phyloP scores from a whole-genome alignment of 2,329 filamentous ascomycete species.

The Trichoderma arundinaceum region DNA sequence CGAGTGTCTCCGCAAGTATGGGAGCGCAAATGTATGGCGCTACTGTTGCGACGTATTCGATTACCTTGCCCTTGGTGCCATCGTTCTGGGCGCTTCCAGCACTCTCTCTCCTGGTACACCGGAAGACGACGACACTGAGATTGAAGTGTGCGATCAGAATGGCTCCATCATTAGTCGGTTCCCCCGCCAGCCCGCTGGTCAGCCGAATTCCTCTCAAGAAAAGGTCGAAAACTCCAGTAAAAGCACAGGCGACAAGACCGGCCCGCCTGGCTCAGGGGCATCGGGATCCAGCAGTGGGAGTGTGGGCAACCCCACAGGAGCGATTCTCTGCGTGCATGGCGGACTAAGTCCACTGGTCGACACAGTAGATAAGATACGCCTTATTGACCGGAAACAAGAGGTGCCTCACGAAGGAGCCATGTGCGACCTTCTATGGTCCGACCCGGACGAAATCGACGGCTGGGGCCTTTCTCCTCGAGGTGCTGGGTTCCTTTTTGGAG shows the following conservation, averaged over 20 bases:
- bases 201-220: constrained; percentile 32
- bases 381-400: constrained; percentile 96
- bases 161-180: constrained; percentile 79
- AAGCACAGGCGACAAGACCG: constrained; percentile 52
- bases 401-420: constrained; percentile 98
- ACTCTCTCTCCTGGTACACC: constrained; percentile 59
- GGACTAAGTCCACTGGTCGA: constrained; percentile 91
- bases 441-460: constrained; percentile 96
- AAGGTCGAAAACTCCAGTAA: constrained; percentile 39
- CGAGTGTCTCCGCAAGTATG: constrained; percentile 94
- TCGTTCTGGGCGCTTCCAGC: constrained; percentile 86
- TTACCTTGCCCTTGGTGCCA: constrained; percentile 87
- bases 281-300: constrained; percentile 69
- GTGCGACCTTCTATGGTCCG: constrained; percentile 98
- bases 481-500: constrained; percentile 93
- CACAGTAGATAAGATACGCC: constrained; percentile 90
- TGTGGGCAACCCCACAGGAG: constrained; percentile 74
- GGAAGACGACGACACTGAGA: constrained; percentile 78
- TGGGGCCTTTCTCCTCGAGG: constrained; percentile 95
- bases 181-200: constrained; percentile 53
- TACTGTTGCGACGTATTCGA: constrained; percentile 99
- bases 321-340: constrained; percentile 94
- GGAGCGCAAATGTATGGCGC: constrained; percentile 94
- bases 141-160: constrained; percentile 87
- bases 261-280: constrained; percentile 80